phyloP scores from a whole-genome alignment of 2,329 filamentous ascomycete genomes.

The Colletotrichum coccodes region DNA sequence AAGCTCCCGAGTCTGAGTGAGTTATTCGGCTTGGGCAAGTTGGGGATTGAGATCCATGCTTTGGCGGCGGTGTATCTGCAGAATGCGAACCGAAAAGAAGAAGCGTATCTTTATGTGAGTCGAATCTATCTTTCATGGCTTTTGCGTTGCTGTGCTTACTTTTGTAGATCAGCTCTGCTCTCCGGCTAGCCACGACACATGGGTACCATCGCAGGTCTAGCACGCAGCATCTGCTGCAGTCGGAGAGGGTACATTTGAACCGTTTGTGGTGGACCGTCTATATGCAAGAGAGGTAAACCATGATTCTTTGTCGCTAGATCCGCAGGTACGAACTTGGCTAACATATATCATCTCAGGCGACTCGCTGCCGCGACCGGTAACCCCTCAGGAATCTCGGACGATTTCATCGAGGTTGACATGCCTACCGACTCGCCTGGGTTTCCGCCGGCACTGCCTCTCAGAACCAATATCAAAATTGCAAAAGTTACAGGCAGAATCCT shows the following conservation, averaged over 20 bases:
- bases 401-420: conserved; percentile 19
- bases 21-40: conserved; percentile 6
- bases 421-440: conserved; percentile 16
- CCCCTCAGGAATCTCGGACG: conserved; percentile 21
- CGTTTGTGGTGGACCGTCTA: conserved; percentile 33
- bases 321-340: not conserved
- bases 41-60: conserved; percentile 24
- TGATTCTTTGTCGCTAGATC: too few species aligned
- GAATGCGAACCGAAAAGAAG: conserved; percentile 30
- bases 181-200: conserved; percentile 22
- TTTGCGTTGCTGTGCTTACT: not conserved
- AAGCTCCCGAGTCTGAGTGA: conserved; percentile 18
- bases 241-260: conserved; percentile 29
- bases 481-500: conserved; percentile 23
- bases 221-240: conserved; percentile 11
- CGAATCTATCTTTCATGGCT: fast-evolving
- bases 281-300: conserved; percentile 31
- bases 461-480: conserved; percentile 27
- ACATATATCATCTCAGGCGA: conserved; percentile 1
- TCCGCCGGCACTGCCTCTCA: not conserved
- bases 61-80: conserved; percentile 31
- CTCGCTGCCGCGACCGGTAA: conserved; percentile 30
- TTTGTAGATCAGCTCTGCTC: conserved; percentile 22
- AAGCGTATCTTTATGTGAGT: conserved; percentile 33
- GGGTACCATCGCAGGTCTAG: conserved; percentile 32